Evolutionary conservation across 306 rosid species (phyloP), one percentile per base, ranked within the genome.

Genomic region (Coriaria nepalensis): DNA sequence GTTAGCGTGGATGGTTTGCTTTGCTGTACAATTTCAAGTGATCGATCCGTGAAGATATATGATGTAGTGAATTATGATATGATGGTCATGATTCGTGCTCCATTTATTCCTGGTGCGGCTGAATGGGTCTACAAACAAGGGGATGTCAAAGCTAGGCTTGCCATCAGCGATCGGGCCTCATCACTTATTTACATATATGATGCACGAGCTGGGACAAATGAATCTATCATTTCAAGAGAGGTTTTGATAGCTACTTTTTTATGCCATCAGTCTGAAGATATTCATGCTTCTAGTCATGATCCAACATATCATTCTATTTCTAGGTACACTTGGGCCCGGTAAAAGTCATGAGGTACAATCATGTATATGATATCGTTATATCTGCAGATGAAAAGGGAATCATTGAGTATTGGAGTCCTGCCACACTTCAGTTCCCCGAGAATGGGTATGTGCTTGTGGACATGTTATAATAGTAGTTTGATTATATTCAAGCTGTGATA

Each of bases 91-190:
- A 81, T 90, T 68, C 78, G 86, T 39, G 64, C 80, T 53, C 59
- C 81, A 36, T 90, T 64, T 70, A 37, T 67, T 58, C 92, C 98
- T 45, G 87, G 98, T 56, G 94, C 98, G 59, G 70, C 78, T 72
- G 95, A 79, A 64, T 90, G 98, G 98, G 98, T 85, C 73, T 90
- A 81, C 69, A 90, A 75, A 65, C 92, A 75, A 75, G 98, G 98
- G 46, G 94, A 90, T 67, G 95, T 75, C 65, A 90, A 79, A 78
- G 94, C 98, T 43, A 81, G 57, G 53, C 78, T 90, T 53, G 92
- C 95, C 48, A 55, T 90, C 55, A 81, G 95, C 69, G 94, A 90
- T 45, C 72, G 77, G 47, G 75, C 63, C 72, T 85, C 93, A 33
- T 64, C 87, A 60, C 79, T 53, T 72, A 87, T 85, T 58, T 82